A percentile compares a stretch with the other conserved stretches of the same genome.
Evolutionary conservation across 2,329 filamentous ascomycete genomes (phyloP).

Genomic region (Aspergillus quadrilineatus): DNA sequence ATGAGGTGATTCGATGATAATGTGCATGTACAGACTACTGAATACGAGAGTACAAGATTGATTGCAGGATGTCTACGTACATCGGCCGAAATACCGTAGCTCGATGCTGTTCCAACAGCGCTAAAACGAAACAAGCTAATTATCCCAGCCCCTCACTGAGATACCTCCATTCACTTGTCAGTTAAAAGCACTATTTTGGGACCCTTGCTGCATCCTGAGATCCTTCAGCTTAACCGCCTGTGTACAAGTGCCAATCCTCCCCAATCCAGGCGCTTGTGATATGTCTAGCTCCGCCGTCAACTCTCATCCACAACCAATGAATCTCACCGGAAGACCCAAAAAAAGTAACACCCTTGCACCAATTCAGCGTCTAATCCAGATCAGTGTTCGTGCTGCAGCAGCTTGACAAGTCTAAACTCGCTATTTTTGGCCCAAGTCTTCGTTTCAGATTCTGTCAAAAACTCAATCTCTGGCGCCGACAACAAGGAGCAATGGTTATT

Average conservation of each 20-base stretch:
- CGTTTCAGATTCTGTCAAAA: slow-evolving; percentile 12
- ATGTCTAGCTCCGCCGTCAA: not conserved
- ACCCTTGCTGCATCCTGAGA: not conserved
- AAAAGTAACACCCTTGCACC: not conserved
- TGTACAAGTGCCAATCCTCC: not conserved
- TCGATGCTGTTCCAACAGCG: not conserved
- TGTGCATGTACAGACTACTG: not conserved
- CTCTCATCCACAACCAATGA: slow-evolving; percentile 11
- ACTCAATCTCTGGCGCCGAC: slow-evolving; percentile 8
- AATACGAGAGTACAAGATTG: not conserved
- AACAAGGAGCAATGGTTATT: slow-evolving; percentile 12
- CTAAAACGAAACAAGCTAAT: slow-evolving; percentile 1
- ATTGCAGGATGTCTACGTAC: not conserved
- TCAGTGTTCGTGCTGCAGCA: not conserved
- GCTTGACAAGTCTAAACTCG: not conserved
- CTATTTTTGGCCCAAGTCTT: slow-evolving; percentile 5
- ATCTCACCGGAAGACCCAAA: not conserved
- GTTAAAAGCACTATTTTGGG: not conserved
- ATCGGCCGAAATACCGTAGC: not conserved
- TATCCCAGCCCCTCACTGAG: not conserved
- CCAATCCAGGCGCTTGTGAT: not conserved
- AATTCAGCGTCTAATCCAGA: no score
- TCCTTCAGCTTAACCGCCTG: not conserved
- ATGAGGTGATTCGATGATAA: not conserved
- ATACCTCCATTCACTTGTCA: not conserved